Conservation (phyloP, 177 flowering plant genomes). For the Vitis hybrid region DNA sequence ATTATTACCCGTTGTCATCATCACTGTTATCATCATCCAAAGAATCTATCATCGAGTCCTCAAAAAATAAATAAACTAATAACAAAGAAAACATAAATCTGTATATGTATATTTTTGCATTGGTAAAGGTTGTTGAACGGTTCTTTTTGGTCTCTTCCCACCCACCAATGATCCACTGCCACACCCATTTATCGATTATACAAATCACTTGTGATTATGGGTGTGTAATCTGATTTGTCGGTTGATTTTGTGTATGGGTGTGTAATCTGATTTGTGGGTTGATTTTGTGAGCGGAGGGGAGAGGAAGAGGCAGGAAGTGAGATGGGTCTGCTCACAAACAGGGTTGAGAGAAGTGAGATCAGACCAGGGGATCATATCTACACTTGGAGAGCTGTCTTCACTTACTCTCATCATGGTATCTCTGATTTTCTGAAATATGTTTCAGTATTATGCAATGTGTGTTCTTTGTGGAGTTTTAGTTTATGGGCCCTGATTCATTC, state of each 20-base stretch:
- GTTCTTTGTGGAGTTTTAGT: no score
- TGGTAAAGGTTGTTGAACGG: constrained; percentile 20
- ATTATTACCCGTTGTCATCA: no score
- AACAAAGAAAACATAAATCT: not conserved
- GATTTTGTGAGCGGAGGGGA: not conserved
- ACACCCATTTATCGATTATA: not conserved
- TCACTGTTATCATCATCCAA: no score
- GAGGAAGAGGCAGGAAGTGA: constrained; percentile 20
- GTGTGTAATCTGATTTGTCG: not conserved
- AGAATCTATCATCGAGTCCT: no score
- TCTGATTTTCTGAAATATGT: no score
- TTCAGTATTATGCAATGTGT: no score
- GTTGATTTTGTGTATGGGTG: not conserved
- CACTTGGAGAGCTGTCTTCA: constrained; percentile 85
- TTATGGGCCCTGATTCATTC: no score
- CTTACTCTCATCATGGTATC: constrained; percentile 95
- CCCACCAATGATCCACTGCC: constrained; percentile 19
- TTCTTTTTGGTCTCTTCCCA: constrained; percentile 1
- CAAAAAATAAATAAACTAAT: not conserved
- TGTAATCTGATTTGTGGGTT: not conserved
- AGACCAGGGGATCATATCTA: constrained; percentile 94
- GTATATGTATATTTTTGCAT: not conserved
- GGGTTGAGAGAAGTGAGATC: constrained; percentile 69
- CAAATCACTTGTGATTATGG: not conserved
- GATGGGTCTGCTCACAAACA: constrained; percentile 82